Conservation (phyloP, 75 land plant species). For the Sequoiadendron giganteum region DNA sequence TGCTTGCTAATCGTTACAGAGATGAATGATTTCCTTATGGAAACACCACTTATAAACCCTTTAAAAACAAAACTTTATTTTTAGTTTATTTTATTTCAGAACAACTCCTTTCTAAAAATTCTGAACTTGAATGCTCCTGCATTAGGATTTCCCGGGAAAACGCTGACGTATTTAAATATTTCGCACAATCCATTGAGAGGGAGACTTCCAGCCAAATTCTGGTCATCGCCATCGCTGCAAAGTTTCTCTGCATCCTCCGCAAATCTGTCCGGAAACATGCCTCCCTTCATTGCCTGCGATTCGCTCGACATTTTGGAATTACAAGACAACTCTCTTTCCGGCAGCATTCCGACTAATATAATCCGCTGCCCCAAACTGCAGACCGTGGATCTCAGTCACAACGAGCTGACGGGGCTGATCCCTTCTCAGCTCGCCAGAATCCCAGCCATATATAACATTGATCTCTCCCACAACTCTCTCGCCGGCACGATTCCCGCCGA, state of each 20-base stretch:
- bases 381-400: constrained; percentile 30
- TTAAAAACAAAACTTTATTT: no score
- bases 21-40: no score
- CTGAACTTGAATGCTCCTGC: not conserved
- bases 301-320: constrained; percentile 42
- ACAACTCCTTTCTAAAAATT: no score
- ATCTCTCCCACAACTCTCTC: constrained; percentile 58
- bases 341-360: constrained; percentile 40
- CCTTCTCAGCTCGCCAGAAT: constrained; percentile 41
- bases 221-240: constrained; percentile 40
- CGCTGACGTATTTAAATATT: constrained; percentile 39
- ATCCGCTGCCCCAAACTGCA: constrained; percentile 35
- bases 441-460: constrained; percentile 29
- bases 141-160: constrained; percentile 17
- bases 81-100: no score
- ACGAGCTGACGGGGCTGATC: constrained; percentile 37
- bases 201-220: constrained; percentile 29
- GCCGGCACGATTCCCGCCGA: constrained; percentile 40
- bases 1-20: no score
- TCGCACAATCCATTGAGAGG: constrained; percentile 57
- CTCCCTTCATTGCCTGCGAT: constrained; percentile 35
- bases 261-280: constrained; percentile 56
- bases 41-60: no score
- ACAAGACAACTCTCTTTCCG: constrained; percentile 38
- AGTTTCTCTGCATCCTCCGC: constrained; percentile 47